Percentiles rank a stretch among this genome's conserved stretches.
phyloP scores from a whole-genome alignment of 768 basidiomycete species.

The Trametes cubensis region DNA sequence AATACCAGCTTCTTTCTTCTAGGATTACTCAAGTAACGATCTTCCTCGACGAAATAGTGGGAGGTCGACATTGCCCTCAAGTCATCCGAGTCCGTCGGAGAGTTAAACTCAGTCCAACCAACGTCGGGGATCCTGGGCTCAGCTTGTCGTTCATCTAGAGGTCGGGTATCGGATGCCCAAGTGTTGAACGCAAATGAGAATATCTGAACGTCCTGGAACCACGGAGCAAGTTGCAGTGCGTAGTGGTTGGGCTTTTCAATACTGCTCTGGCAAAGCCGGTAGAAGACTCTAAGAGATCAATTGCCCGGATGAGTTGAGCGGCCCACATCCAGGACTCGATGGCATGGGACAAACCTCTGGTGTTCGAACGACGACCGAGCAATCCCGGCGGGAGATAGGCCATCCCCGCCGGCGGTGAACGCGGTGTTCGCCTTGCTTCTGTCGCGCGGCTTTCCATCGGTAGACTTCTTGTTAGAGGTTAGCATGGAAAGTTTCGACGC shows the following conservation, averaged over 20 bases:
- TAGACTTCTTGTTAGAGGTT: conserved; percentile 23
- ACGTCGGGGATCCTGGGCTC: conserved; percentile 41
- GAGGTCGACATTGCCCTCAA: conserved; percentile 14
- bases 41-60: conserved; percentile 24
- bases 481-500: conserved; percentile 22
- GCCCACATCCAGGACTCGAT: too few relatives aligned
- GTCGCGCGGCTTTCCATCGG: conserved; percentile 22
- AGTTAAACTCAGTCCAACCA: conserved; percentile 45
- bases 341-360: conserved; percentile 26
- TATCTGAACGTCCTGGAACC: conserved; percentile 38
- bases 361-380: conserved; percentile 30
- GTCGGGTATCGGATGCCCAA: conserved; percentile 40
- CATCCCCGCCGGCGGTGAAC: conserved; percentile 20
- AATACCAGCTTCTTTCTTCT: conserved; percentile 19
- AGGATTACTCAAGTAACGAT: conserved; percentile 22
- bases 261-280: conserved; percentile 21
- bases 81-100: conserved; percentile 26
- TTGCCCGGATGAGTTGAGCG: background rate
- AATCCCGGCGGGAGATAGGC: conserved; percentile 4
- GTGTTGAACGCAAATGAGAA: conserved; percentile 42
- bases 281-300: conserved; percentile 21
- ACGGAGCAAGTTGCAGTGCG: conserved; percentile 35
- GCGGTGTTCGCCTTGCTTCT: conserved; percentile 30
- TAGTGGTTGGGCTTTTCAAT: conserved; percentile 34
- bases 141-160: conserved; percentile 32